These are phyloP conservation scores for Pseudoscleropodium purum DNA, from an alignment of 225 moss, liverwort and hornwort species.

Conservation along the genomic window DNA sequence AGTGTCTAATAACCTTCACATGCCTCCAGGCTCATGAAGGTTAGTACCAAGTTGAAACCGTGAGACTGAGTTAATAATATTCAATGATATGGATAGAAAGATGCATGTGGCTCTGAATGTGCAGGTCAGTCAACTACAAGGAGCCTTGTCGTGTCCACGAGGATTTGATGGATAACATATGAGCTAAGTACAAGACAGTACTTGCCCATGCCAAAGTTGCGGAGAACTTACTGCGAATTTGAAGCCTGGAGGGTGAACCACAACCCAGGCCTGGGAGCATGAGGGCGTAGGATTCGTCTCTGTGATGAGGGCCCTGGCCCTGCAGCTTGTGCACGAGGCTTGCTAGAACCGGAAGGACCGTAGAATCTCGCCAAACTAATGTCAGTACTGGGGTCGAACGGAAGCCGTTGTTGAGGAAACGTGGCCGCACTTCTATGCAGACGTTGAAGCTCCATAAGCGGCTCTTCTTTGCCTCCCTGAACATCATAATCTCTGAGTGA, in stretches of 20 bases:
- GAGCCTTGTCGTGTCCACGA: background rate
- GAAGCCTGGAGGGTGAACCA: conserved; percentile 42
- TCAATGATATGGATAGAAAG: background rate
- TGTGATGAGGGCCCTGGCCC: conserved; percentile 1
- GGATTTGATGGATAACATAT: conserved; percentile 7
- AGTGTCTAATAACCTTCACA: background rate
- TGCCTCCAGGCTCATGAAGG: background rate
- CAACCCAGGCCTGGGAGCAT: conserved; percentile 23
- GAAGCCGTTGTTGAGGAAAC: conserved; percentile 2
- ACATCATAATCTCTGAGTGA: background rate
- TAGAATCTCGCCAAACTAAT: conserved; percentile 9
- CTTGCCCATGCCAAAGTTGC: background rate
- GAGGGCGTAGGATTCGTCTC: conserved; percentile 29
- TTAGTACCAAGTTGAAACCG: background rate
- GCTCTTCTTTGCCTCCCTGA: conserved; percentile 17
- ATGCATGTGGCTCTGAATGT: background rate
- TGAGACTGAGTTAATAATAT: background rate
- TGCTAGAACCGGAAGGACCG: background rate
- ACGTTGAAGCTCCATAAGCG: conserved; percentile 12
- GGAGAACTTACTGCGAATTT: conserved; percentile 28
- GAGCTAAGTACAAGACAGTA: background rate
- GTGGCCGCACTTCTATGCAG: background rate
- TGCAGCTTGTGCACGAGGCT: background rate
- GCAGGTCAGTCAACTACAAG: conserved; percentile 2
- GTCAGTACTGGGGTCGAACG: conserved; percentile 13